phyloP scores from a whole-genome alignment of 2,329 filamentous ascomycete species.

The Mollisia scopiformis region DNA sequence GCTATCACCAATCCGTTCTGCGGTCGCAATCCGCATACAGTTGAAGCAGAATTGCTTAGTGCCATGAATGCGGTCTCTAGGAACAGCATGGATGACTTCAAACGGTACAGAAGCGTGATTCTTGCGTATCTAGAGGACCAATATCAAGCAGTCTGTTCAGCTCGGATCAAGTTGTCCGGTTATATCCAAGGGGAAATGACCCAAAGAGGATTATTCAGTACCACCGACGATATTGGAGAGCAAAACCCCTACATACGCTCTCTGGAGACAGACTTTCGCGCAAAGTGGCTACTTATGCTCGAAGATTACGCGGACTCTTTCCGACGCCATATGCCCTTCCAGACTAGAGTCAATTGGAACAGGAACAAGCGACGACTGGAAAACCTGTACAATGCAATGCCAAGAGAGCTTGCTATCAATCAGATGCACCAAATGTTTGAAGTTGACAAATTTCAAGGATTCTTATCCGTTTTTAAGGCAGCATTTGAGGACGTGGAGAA shows the following conservation, averaged over 20 bases:
- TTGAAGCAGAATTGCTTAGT: slow-evolving; percentile 3
- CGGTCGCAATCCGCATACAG: background rate
- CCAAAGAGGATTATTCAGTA: background rate
- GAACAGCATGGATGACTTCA: background rate
- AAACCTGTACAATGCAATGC: background rate
- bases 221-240: background rate
- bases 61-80: background rate
- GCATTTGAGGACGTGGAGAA: too few species aligned
- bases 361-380: background rate
- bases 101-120: background rate
- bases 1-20: background rate
- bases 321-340: slow-evolving; percentile 2
- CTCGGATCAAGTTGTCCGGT: background rate
- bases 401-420: background rate
- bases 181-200: background rate
- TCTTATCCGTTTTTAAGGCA: too few species aligned
- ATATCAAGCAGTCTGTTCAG: background rate
- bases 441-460: too few species aligned
- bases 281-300: background rate
- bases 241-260: too few species aligned
- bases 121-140: slow-evolving; percentile 9
- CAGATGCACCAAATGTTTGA: background rate
- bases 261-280: too few species aligned
- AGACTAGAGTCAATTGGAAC: background rate
- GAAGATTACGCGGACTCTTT: slow-evolving; percentile 7